phyloP scores from a whole-genome alignment of 1,284 basidiomycete genomes.

The Cutaneotrichosporon spelunceum region DNA sequence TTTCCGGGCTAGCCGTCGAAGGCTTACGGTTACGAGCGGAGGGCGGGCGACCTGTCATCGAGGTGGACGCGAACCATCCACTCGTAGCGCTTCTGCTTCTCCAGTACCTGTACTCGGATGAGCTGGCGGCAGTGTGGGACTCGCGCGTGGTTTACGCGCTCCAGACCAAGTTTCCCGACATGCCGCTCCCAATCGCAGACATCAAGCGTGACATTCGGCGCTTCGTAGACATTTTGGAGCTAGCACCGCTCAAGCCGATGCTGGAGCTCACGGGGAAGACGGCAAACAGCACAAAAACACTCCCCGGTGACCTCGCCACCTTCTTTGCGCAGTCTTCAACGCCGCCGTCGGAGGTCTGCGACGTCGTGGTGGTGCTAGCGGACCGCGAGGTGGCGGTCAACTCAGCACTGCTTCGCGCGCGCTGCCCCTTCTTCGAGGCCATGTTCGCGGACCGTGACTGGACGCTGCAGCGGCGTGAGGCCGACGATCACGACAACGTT shows the following conservation, averaged over 20 bases:
- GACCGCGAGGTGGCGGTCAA: constrained; percentile 70
- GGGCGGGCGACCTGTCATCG: not conserved
- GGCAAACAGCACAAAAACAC: constrained; percentile 32
- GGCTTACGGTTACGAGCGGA: constrained; percentile 4
- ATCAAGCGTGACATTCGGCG: constrained; percentile 65
- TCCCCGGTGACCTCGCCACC: constrained; percentile 43
- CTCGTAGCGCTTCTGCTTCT: constrained; percentile 73
- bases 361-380: constrained; percentile 70
- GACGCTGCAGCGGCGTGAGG: constrained; percentile 62
- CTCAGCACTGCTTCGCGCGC: constrained; percentile 71
- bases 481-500: constrained; percentile 57
- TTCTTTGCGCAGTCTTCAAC: constrained; percentile 50
- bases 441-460: constrained; percentile 83
- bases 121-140: constrained; percentile 80
- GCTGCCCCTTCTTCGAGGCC: constrained; percentile 80
- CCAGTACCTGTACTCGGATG: constrained; percentile 84
- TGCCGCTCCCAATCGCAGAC: constrained; percentile 54
- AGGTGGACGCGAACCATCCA: constrained; percentile 36
- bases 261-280: constrained; percentile 45
- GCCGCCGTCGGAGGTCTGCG: constrained; percentile 46
- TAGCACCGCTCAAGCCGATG: constrained; percentile 42
- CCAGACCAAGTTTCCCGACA: constrained; percentile 52
- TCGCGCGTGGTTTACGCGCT: constrained; percentile 62
- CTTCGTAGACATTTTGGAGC: constrained; percentile 58
- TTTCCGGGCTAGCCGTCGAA: constrained; percentile 25